Conservation (phyloP, 202 grass and related monocot genomes). For the Zizania palustris region DNA sequence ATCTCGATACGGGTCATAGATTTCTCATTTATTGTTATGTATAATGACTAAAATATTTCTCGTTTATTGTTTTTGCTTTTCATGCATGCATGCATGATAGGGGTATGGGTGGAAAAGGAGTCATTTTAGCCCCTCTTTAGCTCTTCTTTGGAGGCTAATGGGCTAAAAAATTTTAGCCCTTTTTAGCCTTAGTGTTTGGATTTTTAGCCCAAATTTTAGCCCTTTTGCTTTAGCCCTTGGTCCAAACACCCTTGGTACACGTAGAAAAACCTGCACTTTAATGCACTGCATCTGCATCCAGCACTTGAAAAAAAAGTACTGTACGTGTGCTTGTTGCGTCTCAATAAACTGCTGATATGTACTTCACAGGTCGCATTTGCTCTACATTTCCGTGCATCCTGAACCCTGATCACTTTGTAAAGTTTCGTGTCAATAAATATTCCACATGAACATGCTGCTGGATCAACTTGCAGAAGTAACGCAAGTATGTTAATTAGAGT, state of each 20-base stretch:
- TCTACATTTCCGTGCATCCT: constrained; percentile 22
- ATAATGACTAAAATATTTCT: no score
- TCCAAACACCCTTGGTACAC: neutral
- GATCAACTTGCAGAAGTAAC: neutral
- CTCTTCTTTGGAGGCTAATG: no score
- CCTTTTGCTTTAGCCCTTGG: constrained; percentile 52
- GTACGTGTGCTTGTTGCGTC: neutral
- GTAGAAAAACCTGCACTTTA: neutral
- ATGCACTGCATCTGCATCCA: neutral
- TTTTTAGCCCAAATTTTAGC: constrained; percentile 51
- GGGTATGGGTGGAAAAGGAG: no score
- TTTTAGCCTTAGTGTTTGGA: no score
- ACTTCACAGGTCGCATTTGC: constrained; percentile 23
- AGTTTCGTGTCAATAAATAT: constrained; percentile 22
- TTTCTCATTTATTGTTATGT: no score
- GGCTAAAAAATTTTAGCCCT: no score
- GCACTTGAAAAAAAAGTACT: constrained; percentile 3
- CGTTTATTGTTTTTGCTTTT: no score
- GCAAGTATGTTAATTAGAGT: neutral
- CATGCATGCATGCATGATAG: no score
- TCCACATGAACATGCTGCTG: neutral
- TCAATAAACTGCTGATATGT: constrained; percentile 41
- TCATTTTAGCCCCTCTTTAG: no score
- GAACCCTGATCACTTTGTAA: constrained; percentile 19
- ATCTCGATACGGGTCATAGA: no score